These are phyloP conservation scores for Hyphopichia wangnamkhiaoensis DNA, from an alignment of 1,139 yeast genomes.

Conservation along the genomic window DNA sequence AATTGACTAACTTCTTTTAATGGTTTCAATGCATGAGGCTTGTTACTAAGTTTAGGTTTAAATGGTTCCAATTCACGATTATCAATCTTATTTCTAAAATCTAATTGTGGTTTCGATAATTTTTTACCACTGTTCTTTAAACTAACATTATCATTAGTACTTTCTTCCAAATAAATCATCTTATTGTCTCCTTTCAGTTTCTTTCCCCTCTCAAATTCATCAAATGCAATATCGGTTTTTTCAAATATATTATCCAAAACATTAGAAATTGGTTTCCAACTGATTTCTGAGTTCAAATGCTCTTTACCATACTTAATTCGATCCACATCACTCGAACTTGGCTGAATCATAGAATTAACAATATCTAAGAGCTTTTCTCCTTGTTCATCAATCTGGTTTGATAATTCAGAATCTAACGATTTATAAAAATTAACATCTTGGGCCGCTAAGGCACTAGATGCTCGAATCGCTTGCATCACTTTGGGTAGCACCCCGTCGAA, in stretches of 20 bases:
- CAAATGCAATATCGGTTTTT: slow-evolving; percentile 65
- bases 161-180: slow-evolving; percentile 53
- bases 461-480: slow-evolving; percentile 60
- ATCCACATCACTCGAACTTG: slow-evolving; percentile 26
- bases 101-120: slow-evolving; percentile 70
- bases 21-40: slow-evolving; percentile 68
- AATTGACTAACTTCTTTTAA: slow-evolving; percentile 53
- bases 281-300: slow-evolving; percentile 24
- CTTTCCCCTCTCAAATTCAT: slow-evolving; percentile 23
- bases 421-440: slow-evolving; percentile 78
- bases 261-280: slow-evolving; percentile 67
- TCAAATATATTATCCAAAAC: slow-evolving; percentile 74
- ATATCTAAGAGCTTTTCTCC: slow-evolving; percentile 49
- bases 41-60: slow-evolving; percentile 64
- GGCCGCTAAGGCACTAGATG: slow-evolving; percentile 71
- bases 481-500: slow-evolving; percentile 36
- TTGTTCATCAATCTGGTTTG: slow-evolving; percentile 41
- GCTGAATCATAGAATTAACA: slow-evolving; percentile 52
- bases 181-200: slow-evolving; percentile 14
- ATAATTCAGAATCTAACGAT: slow-evolving; percentile 60
- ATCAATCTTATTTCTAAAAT: slow-evolving; percentile 61
- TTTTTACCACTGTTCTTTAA: slow-evolving; percentile 30
- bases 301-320: slow-evolving; percentile 42
- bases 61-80: slow-evolving; percentile 74
- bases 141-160: slow-evolving; percentile 14